Conservation (phyloP, 176 grass and related monocot species). For the Cenchrus americanus region DNA sequence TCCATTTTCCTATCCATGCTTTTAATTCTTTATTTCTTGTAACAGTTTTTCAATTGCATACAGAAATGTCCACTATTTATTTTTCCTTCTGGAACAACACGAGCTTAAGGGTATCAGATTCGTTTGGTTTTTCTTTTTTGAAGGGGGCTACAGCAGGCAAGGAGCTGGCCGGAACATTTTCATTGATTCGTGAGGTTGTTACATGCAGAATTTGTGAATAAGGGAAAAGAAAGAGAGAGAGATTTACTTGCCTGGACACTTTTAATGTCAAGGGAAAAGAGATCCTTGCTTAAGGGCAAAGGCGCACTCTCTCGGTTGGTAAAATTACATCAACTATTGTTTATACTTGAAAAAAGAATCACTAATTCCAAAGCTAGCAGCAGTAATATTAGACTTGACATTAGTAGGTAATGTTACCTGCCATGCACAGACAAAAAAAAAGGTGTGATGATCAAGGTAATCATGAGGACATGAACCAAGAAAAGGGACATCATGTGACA, state of each 20-base stretch:
- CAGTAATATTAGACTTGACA: neutral
- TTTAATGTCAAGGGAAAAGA: no score
- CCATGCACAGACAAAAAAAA: slow-evolving; percentile 11
- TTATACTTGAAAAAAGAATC: neutral
- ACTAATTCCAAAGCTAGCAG: neutral
- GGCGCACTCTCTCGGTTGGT: neutral
- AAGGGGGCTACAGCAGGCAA: no score
- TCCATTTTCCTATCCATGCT: neutral
- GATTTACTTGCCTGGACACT: no score
- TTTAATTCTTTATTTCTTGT: neutral
- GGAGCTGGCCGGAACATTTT: no score
- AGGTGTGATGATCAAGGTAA: neutral
- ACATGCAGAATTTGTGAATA: no score
- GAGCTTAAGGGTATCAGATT: neutral
- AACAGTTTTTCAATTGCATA: neutral
- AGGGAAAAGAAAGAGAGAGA: no score
- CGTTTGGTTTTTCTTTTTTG: no score
- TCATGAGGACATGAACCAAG: slow-evolving; percentile 29
- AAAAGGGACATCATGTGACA: slow-evolving; percentile 9
- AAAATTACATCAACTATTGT: neutral
- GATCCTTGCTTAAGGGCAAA: no score
- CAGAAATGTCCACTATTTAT: neutral
- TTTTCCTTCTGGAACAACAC: neutral
- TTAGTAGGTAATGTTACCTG: neutral
- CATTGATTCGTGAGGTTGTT: no score